Percentiles rank a stretch among this genome's conserved stretches.
These are phyloP conservation scores for Zancudomyces culisetae DNA, from an alignment of 371 early-diverging fungal genomes.

Conservation along the genomic window DNA sequence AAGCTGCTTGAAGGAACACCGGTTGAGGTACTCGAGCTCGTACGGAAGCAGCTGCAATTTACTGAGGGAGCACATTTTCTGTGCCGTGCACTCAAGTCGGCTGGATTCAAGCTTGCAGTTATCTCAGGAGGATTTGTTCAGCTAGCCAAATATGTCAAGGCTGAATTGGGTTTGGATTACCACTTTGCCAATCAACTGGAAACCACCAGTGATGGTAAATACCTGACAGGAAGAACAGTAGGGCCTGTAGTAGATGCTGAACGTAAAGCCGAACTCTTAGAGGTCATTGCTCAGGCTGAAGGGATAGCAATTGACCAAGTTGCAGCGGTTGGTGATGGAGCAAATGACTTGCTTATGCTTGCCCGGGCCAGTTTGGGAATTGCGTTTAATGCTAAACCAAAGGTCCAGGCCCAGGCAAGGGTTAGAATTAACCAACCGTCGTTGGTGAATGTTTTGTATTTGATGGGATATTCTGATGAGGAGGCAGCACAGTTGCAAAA, in stretches of 20 bases:
- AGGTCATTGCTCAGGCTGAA: slow-evolving; percentile 86
- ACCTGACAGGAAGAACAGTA: slow-evolving; percentile 63
- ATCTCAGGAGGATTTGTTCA: slow-evolving; percentile 93
- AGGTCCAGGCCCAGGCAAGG: slow-evolving; percentile 78
- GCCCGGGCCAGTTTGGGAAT: slow-evolving; percentile 91
- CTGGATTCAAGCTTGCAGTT: slow-evolving; percentile 87
- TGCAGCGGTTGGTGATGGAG: slow-evolving; percentile 98
- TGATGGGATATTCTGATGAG: slow-evolving; percentile 24
- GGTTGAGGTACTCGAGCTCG: slow-evolving; percentile 51
- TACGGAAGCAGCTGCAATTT: slow-evolving; percentile 54
- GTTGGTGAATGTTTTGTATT: slow-evolving; percentile 26
- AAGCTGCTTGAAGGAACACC: slow-evolving; percentile 72
- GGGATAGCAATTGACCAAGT: slow-evolving; percentile 67
- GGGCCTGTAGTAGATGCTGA: slow-evolving; percentile 81
- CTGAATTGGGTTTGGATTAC: slow-evolving; percentile 77
- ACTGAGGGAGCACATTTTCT: slow-evolving; percentile 80
- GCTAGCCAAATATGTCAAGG: slow-evolving; percentile 71
- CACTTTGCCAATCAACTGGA: slow-evolving; percentile 90
- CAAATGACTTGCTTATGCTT: slow-evolving; percentile 97
- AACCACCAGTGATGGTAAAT: slow-evolving; percentile 58
- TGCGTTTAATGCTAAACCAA: slow-evolving; percentile 96
- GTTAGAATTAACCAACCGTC: slow-evolving; percentile 83
- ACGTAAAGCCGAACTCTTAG: slow-evolving; percentile 82
- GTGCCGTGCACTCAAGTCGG: slow-evolving; percentile 67
- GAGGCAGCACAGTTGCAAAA: slow-evolving; percentile 19